Base-by-base conservation (phyloP, 2,329 filamentous ascomycete genomes). In the Aspergillus uvarum region DNA sequence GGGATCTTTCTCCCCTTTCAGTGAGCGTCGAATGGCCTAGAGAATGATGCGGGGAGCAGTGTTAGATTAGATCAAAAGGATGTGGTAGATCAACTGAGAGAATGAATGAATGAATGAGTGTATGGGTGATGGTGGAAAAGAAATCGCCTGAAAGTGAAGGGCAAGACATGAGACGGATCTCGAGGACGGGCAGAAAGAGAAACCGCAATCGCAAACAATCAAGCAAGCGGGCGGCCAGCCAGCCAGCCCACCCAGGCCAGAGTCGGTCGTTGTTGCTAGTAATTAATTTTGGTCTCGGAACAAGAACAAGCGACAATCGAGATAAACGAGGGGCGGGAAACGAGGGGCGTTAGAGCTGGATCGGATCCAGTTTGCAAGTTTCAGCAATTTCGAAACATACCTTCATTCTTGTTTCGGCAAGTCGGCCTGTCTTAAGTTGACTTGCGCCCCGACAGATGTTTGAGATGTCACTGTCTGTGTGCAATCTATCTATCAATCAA, bases 1-100 rank as follows among this genome's bases (percentile, higher is more conserved):
- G 63, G 79, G 76, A 65, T 86, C 85, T 82, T 92, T 96, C 68
- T 96, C 91, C 76, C 90, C 89, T 81, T 96, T 96, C 79, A 96
- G 89, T 63, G 92, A 96, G 79, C 91, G 86, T 76, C 92, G 87
- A 78, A 96, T 85, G 75, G 88, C 89, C 89, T 92, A 80, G 50
- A 22, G 22, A 42, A 54, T 51, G 47, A 57, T 35, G 47, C 57
- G 24, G 38, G 1, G 38, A 12, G 2, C 11, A 16, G 54, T 56
- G 54, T 54, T 52, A 38, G 42, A 58, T 52, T 57, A 32, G 57
- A 54, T 59, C 35, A 52, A 29, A 19, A 61, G 47, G 44, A 49
- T 12, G 5, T 35, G 32, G 12, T 35, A 1, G 12, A 16, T 56
- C 48, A 56, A 56, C 49, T 22, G 22, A 22, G 49, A 35, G 47